These are phyloP conservation scores for Encephalitozoon cuniculi DNA, from an alignment of 371 early-diverging fungal genomes.

Conservation along the genomic window DNA sequence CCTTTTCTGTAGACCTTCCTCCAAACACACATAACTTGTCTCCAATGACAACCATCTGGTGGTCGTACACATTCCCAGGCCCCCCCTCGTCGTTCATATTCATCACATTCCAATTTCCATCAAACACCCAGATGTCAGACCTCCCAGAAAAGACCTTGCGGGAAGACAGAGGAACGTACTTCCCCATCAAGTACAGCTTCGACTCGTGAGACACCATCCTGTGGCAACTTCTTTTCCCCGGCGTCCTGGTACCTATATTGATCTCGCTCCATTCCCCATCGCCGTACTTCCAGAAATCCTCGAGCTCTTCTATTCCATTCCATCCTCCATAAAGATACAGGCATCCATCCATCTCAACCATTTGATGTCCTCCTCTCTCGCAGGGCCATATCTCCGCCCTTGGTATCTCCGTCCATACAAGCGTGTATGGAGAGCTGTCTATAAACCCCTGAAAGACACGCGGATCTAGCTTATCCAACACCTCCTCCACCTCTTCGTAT, in stretches of 20 bases:
- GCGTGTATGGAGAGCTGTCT: constrained; percentile 64
- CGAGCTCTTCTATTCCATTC: constrained; percentile 74
- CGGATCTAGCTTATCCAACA: constrained; percentile 61
- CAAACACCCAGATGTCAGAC: not conserved
- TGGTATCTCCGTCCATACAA: constrained; percentile 62
- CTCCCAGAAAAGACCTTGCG: constrained; percentile 39
- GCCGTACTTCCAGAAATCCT: constrained; percentile 77
- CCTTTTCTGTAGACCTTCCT: constrained; percentile 16
- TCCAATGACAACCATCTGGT: constrained; percentile 71
- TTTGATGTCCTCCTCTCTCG: constrained; percentile 85
- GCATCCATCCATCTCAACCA: constrained; percentile 70
- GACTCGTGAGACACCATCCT: constrained; percentile 69
- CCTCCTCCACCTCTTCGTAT: constrained; percentile 65
- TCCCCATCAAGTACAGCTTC: constrained; percentile 72
- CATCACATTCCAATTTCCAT: not conserved
- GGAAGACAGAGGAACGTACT: constrained; percentile 69
- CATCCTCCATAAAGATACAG: constrained; percentile 86
- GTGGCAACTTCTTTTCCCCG: constrained; percentile 78
- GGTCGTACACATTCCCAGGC: constrained; percentile 76
- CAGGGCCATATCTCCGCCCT: constrained; percentile 52
- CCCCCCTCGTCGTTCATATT: constrained; percentile 66
- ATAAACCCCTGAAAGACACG: constrained; percentile 68
- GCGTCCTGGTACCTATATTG: constrained; percentile 64
- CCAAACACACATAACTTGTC: constrained; percentile 11
- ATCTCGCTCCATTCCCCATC: constrained; percentile 62